Evolutionary conservation across 805 yeast species (phyloP), one percentile per base, ranked within the genome.

Genomic region (Candida glaebosa): DNA sequence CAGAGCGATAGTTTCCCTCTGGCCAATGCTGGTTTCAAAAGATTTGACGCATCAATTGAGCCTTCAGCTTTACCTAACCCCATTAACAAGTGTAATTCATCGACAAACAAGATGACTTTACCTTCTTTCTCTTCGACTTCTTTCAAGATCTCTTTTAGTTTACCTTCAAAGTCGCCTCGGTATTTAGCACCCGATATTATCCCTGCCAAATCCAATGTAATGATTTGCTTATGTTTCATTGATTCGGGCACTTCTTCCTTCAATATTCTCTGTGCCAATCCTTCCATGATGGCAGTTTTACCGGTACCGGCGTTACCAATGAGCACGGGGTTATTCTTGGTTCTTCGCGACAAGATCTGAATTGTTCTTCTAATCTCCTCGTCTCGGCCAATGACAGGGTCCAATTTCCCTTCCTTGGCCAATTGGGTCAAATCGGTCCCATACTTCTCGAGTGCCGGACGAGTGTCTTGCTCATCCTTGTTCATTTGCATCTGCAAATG

Each of bases 301-400:
- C 99, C 99, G 0, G 96, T 95, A 66, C 99, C 99, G 1, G 99
- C 99, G 51, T 86, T 81, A 47, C 99, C 99, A 32, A 93, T 89
- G 41, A 91, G 63, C 1, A 93, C 96, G 0, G 99, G 99, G 56
- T 91, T 91, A 61, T 93, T 93, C 63, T 91, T 91, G 1, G 97
- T 89, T 60, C 98, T 75, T 52, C 99, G 72, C 1, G 96, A 87
- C 34, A 91, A 67, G 37, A 91, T 90, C 60, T 91, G 98, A 42
- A 91, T 84, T 0, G 98, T 91, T 44, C 99, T 73, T 44, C 91
- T 76, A 42, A 91, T 93, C 58, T 93, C 98, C 47, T 90, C 96
- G 55, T 93, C 98, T 48, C 98, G 74, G 3, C 99, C 99, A 54
- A 91, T 93, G 17, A 93, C 98, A 0, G 99, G 99, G 56, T 91